Evolutionary conservation across 2,329 filamentous ascomycete species (phyloP).

Genomic region (Akanthomyces muscarius): DNA sequence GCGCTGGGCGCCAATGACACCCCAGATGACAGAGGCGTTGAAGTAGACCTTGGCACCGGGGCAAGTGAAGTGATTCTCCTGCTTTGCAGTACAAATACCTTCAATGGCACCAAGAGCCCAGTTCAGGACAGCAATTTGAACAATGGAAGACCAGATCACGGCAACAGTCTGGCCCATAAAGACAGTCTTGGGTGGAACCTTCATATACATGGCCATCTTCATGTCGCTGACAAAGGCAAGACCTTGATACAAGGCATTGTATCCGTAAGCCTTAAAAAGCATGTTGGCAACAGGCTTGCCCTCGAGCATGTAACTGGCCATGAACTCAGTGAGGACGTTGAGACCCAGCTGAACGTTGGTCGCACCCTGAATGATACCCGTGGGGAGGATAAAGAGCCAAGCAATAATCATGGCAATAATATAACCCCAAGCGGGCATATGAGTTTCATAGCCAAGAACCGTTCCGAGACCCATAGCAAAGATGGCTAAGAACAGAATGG

Average conservation of each 20-base stretch:
- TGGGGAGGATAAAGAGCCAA: conserved; percentile 22
- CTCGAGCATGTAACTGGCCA: conserved; percentile 22
- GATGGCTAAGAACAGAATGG: conserved; percentile 26
- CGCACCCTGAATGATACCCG: conserved; percentile 27
- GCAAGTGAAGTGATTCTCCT: conserved; percentile 48
- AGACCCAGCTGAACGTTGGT: conserved; percentile 30
- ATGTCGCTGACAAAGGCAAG: conserved; percentile 44
- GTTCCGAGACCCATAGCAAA: conserved; percentile 31
- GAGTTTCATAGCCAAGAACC: conserved; percentile 24
- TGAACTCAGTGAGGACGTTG: conserved; percentile 35
- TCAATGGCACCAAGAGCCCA: conserved; percentile 39
- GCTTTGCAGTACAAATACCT: conserved; percentile 43
- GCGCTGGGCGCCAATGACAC: conserved; percentile 42
- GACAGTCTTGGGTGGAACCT: conserved; percentile 42
- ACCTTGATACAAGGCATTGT: conserved; percentile 32
- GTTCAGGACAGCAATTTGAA: conserved; percentile 29
- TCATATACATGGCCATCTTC: conserved; percentile 47
- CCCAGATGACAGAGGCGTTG: conserved; percentile 54
- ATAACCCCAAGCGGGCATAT: conserved; percentile 25
- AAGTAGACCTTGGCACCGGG: conserved; percentile 54
- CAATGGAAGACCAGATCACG: conserved; percentile 35
- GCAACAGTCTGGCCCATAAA: conserved; percentile 44
- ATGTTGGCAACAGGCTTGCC: conserved; percentile 23
- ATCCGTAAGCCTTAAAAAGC: conserved; percentile 24
- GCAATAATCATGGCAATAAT: conserved; percentile 25